phyloP scores from a whole-genome alignment of 768 basidiomycete genomes.

The Podaxis mareebaensis region DNA sequence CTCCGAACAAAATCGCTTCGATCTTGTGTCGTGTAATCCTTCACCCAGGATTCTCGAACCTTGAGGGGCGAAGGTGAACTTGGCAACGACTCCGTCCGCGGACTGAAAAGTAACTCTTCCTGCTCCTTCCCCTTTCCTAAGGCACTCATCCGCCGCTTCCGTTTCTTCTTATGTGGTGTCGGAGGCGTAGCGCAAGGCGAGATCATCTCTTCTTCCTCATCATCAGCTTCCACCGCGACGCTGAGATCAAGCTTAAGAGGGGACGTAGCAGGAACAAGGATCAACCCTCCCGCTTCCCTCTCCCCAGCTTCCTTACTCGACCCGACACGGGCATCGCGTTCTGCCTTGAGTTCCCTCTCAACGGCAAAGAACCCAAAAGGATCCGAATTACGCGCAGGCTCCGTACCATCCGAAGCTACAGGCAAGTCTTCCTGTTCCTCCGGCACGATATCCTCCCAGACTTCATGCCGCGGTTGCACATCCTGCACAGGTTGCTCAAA shows the following conservation, averaged over 20 bases:
- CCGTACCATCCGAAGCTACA: slow-evolving; percentile 18
- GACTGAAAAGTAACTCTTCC: slow-evolving; percentile 33
- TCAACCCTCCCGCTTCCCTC: slow-evolving; percentile 24
- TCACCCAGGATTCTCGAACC: slow-evolving; percentile 14
- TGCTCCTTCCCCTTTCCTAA: slow-evolving; percentile 22
- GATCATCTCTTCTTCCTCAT: slow-evolving; percentile 7
- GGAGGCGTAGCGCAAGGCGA: slow-evolving; percentile 25
- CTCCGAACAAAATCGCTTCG: slow-evolving; percentile 10
- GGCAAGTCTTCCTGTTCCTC: slow-evolving; percentile 14
- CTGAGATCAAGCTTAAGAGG: slow-evolving; percentile 25
- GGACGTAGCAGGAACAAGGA: slow-evolving; percentile 31
- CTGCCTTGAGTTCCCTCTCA: slow-evolving; percentile 48
- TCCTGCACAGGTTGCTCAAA: slow-evolving; percentile 6
- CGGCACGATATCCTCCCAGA: slow-evolving; percentile 22
- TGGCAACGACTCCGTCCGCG: slow-evolving; percentile 30
- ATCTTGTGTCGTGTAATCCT: slow-evolving; percentile 18
- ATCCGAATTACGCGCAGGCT: slow-evolving; percentile 37
- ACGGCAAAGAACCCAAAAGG: slow-evolving; percentile 61
- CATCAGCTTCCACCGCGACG: slow-evolving; percentile 23
- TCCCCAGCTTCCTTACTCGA: not conserved
- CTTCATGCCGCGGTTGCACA: slow-evolving; percentile 12
- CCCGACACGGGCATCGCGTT: slow-evolving; percentile 27
- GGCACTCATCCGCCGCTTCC: slow-evolving; percentile 27
- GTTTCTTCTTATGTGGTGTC: slow-evolving; percentile 35
- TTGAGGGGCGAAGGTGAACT: slow-evolving; percentile 42